Base-by-base conservation (phyloP, 1,284 basidiomycete species). In the Cryptococcus maquisensis region DNA sequence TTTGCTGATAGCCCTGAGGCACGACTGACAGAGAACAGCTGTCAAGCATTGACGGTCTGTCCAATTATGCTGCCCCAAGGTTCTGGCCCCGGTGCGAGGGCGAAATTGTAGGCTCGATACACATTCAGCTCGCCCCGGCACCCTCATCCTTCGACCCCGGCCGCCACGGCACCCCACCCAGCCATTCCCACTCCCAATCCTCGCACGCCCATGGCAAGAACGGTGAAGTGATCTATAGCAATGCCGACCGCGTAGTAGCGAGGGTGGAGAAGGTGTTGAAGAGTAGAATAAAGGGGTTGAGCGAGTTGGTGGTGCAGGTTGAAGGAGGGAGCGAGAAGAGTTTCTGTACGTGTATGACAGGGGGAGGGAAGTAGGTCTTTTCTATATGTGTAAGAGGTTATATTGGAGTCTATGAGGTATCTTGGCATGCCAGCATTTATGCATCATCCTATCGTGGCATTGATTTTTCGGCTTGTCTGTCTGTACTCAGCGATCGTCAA, bases 71-170 rank as follows among this genome's bases (percentile, higher is more conserved):
- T 2, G 80, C 82, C 2, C 85, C 94, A 0, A 83, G 91, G 16
- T 96, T 99, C 77, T 98, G 96, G 96, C 93, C 94, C 0, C 92
- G 96, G 74, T 95, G 97, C 72, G 83, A 88, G 2, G 82, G 83
- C 10, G 86, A 84, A 44, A 72, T 96, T 35, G 85, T 97, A 63
- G 95, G 95, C 18, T 90, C 90, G 2, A 90, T 98, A 55, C 90
- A 90, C 69, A 83, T 97, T 45, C 88, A 90, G 64, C 79, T 96
- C 18, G 79, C 71, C 0, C 61, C 60, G 6, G 83, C 85, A 0
- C 75, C 79, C 2, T 79, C 83, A 0, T 77, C 81, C 0, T 69
- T 78, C 51, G 86, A 88, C 61, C 81, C 82, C 1, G 74, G 79
- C 2, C 39, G 81, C 78, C 4, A 81, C 79, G 38, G 81, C 24